A percentile compares a stretch with the other conserved stretches of the same genome.
phyloP scores from a whole-genome alignment of 495 filamentous ascomycete species.

The Aspergillus baeticus region DNA sequence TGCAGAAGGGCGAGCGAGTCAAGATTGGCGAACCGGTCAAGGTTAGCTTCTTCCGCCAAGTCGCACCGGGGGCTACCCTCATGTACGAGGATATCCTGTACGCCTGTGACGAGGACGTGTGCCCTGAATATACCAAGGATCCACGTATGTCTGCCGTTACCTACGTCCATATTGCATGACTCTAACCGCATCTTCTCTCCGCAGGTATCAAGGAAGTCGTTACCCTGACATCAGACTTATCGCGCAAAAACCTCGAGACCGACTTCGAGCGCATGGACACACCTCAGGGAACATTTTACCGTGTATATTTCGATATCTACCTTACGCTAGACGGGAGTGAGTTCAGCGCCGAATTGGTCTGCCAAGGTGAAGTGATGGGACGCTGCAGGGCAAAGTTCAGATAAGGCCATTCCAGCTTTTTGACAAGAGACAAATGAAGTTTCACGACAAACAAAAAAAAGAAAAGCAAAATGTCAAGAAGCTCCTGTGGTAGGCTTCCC shows the following conservation, averaged over 20 bases:
- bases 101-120: constrained; percentile 96
- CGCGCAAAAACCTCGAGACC: constrained; percentile 96
- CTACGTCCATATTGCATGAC: background rate
- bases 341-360: constrained; percentile 97
- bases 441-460: constrained; percentile 5
- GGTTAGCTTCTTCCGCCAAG: constrained; percentile 97
- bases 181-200: constrained; percentile 5
- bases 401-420: constrained; percentile 23
- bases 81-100: constrained; percentile 99
- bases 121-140: constrained; percentile 98
- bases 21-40: constrained; percentile 99
- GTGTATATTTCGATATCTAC: constrained; percentile 78
- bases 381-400: constrained; percentile 86
- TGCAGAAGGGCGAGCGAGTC: constrained; percentile 97
- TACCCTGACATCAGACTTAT: constrained; percentile 93
- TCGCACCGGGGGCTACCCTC: constrained; percentile 92
- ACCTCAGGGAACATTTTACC: constrained; percentile 96
- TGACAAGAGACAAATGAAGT: background rate
- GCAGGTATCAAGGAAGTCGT: constrained; percentile 99
- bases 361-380: constrained; percentile 98
- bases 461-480: constrained; percentile 2
- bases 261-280: constrained; percentile 99
- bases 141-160: constrained; percentile 68
- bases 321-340: constrained; percentile 95
- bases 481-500: background rate